Evolutionary conservation across 495 filamentous ascomycete genomes (phyloP).

Genomic region (Xylaria acuta): DNA sequence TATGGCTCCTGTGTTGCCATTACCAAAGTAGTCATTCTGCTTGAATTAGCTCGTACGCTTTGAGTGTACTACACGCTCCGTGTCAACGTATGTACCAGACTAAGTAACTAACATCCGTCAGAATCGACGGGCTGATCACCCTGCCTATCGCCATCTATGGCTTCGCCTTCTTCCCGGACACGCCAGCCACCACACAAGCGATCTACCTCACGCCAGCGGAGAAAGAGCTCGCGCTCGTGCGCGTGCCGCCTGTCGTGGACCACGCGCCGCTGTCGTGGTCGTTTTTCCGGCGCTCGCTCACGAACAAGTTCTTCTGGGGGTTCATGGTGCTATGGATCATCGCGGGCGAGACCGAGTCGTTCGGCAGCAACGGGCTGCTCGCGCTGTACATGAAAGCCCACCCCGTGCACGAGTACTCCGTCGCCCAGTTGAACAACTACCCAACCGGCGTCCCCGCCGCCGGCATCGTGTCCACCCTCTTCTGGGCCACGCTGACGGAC

Average conservation of each 20-base stretch:
- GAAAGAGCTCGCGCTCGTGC: slow-evolving; percentile 51
- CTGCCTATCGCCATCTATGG: slow-evolving; percentile 66
- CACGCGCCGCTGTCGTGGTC: slow-evolving; percentile 43
- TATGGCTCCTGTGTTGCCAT: neutral
- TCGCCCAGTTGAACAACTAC: slow-evolving; percentile 57
- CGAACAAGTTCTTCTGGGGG: slow-evolving; percentile 55
- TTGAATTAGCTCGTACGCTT: neutral
- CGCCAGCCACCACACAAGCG: slow-evolving; percentile 59
- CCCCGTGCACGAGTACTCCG: slow-evolving; percentile 44
- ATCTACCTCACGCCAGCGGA: slow-evolving; percentile 57
- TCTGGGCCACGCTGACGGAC: slow-evolving; percentile 61
- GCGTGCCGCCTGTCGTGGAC: slow-evolving; percentile 41
- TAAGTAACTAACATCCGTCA: slow-evolving; percentile 36
- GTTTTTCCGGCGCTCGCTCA: slow-evolving; percentile 51
- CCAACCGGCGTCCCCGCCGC: slow-evolving; percentile 56
- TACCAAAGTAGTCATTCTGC: too few relatives aligned
- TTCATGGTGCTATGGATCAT: slow-evolving; percentile 60
- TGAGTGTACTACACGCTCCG: neutral
- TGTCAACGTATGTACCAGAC: neutral
- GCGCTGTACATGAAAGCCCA: slow-evolving; percentile 55
- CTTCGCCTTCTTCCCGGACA: slow-evolving; percentile 65
- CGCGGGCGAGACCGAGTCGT: slow-evolving; percentile 56
- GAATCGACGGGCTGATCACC: slow-evolving; percentile 46
- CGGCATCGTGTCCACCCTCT: slow-evolving; percentile 58
- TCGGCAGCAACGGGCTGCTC: slow-evolving; percentile 55